Evolutionary conservation across 1,284 basidiomycete genomes (phyloP).

Genomic region (Violaceomyces palustris): DNA sequence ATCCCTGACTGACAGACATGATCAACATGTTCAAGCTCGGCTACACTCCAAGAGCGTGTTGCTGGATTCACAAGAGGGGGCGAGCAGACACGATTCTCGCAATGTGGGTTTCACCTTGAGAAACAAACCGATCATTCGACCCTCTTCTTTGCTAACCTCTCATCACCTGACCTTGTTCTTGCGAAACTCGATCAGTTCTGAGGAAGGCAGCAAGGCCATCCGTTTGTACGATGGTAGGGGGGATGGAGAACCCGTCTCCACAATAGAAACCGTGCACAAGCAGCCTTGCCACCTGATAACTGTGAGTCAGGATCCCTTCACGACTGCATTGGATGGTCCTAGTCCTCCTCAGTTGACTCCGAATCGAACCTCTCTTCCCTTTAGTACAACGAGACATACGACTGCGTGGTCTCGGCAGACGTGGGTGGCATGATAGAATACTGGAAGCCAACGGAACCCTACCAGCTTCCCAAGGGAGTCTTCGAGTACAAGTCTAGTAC

Average conservation of each 20-base stretch:
- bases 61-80: slow-evolving; percentile 83
- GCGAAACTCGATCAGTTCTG: slow-evolving; percentile 71
- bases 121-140: too few relatives aligned
- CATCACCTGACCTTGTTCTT: too few relatives aligned
- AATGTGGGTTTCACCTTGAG: slow-evolving; percentile 64
- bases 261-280: slow-evolving; percentile 71
- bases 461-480: slow-evolving; percentile 65
- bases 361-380: slow-evolving; percentile 16
- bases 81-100: slow-evolving; percentile 83
- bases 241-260: slow-evolving; percentile 69
- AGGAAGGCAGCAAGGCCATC: slow-evolving; percentile 69
- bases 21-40: slow-evolving; percentile 90
- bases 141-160: too few relatives aligned
- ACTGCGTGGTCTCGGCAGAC: slow-evolving; percentile 90
- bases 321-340: neutral
- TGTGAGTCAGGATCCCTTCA: slow-evolving; percentile 58
- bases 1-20: slow-evolving; percentile 67
- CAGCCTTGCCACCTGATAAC: slow-evolving; percentile 84
- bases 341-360: slow-evolving; percentile 1
- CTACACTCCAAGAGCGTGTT: slow-evolving; percentile 23
- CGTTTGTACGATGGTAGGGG: slow-evolving; percentile 89
- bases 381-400: slow-evolving; percentile 82
- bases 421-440: slow-evolving; percentile 93
- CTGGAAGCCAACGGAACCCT: slow-evolving; percentile 86
- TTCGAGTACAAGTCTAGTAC: slow-evolving; percentile 90